Base-by-base conservation (phyloP, 2,329 filamentous ascomycete genomes). In the Beauveria caledonica region DNA sequence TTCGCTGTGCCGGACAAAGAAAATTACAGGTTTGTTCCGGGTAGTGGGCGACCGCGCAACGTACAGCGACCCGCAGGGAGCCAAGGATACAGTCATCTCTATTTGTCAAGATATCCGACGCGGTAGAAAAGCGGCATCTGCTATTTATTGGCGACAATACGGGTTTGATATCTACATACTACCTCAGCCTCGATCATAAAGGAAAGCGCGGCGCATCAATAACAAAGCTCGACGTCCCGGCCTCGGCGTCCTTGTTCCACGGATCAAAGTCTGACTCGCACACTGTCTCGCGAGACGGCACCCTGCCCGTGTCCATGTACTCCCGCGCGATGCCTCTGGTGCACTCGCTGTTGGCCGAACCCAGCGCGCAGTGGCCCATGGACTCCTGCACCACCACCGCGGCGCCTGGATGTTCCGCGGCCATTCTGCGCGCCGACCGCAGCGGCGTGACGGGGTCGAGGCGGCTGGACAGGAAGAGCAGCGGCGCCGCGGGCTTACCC, bases 391-490 rank as follows among this genome's bases (percentile, higher is more conserved):
- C 54, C 4, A 68, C 59, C 4, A 68, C 59, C n/a, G 49, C 61
- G 2, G 66, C 66, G n/a, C 67, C 67, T 1, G 65, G 66, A 36
- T 68, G 66, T 6, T 39, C 2, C 15, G 29, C 52, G 2, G 63
- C 62, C 62, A 64, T 64, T 19, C 25, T 52, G 17, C 54, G 63
- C 21, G 76, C 76, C 60, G 73, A 75, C 17, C 69, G 61, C 56
- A 71, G 63, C 33, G 75, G 75, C 39, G 75, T 77, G 9, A 76
- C 70, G 6, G 76, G 75, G 55, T 77, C 75, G 10, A 70, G 68
- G 17, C 65, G 60, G 60, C 71, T 73, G 27, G 70, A 68, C 2
- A 76, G 61, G 61, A 74, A 76, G 42, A 77, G 62, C 15, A 77
- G 66, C 7, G 75, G 75, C 6, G 69, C 70, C 2, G 62, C 63